Evolutionary conservation across 164 flowering plant species (phyloP), one percentile per base, ranked within the genome.

Genomic region (Stephania cephalantha): DNA sequence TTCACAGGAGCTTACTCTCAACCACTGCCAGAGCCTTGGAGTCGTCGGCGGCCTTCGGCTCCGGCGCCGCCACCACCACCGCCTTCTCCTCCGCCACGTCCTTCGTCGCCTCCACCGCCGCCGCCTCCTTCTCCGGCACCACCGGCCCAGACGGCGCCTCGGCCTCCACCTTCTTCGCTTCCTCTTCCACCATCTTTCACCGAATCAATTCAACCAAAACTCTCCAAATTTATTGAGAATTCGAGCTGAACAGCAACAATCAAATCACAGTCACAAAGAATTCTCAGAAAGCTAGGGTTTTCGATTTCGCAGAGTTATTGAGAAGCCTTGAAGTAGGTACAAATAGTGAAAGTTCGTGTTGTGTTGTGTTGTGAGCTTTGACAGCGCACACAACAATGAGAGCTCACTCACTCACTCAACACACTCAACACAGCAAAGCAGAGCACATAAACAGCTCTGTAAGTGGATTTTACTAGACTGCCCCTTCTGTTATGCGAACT

Each of bases 1-100:
- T 35, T 35, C 15, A 52, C 29, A 50, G 70, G 55, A 46, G 50
- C 73, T 35, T 64, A 77, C 75, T 86, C 42, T 86, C 91, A 58
- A 84, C 84, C 0, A 82, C 74, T 4, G 86, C 83, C 22, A 86
- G 82, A 77, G 90, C 87, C 77, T 87, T 88, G 74, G 90, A 75
- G 17, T 85, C 89, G 13, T 85, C 88, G 50, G 70, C 88, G 45
- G 70, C 75, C 69, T 81, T 85, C 55, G 75, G 83, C 66, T 73
- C 80, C 35, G 84, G 70, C 30, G 77, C 68, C 48, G 85, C 86
- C 61, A 74, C 71, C 61, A 74, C 71, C 20, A 74, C 81, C 20
- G 85, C 45, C 76, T 88, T 88, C 82, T 88, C 88, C 66, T 80
- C 82, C 6, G 78, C 69, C 2, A 78, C 87, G 48, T 76, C 84